Base-by-base conservation (phyloP, 306 rosid genomes). In the Prunus mira region DNA sequence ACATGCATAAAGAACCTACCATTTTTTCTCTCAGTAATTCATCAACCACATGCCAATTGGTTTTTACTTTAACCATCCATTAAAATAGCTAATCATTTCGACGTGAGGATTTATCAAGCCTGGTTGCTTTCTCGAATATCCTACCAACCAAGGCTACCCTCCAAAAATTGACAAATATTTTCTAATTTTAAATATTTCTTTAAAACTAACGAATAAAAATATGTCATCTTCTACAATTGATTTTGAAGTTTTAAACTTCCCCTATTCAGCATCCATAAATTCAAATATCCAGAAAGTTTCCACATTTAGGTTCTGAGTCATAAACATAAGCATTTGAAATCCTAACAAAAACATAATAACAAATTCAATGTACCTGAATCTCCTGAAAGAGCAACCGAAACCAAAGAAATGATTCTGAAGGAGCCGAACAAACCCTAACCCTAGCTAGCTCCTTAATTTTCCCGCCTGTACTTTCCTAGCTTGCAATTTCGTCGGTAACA, bases 321-420 rank as follows among this genome's bases (percentile, higher is more conserved):
- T 25, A 65, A 19, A 20, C 7, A 65, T 7, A n/a, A 7, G 2
- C 12, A 46, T 25, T 3, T n/a, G 45, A 30, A 64, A 55, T 61
- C 30, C 30, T 5, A 38, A 75, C 50, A 46, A 11, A 55, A 24
- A 14, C 34, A 61, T 67, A 5, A 56, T 17, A 32, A 47, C 10
- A 67, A 14, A 65, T 79, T 64, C 25, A 11, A 62, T 28, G 6
- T 7, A 81, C 81, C 79, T 55, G 74, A 76, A 52, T 25, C 25
- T 51, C 11, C 17, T 2, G 64, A 51, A 51, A 63, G 13, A 3
- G 45, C 1, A 66, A 41, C 10, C 6, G 19, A 41, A 66, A 28
- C 7, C 25, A 47, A 74, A 25, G 32, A 11, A 12, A 6, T 43
- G 17, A 45, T 66, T 14, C 14, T 28, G 54, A 12, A 38, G 63